These are phyloP conservation scores for Alternaria sp. DNA, from an alignment of 2,329 filamentous ascomycete species.

Conservation along the genomic window DNA sequence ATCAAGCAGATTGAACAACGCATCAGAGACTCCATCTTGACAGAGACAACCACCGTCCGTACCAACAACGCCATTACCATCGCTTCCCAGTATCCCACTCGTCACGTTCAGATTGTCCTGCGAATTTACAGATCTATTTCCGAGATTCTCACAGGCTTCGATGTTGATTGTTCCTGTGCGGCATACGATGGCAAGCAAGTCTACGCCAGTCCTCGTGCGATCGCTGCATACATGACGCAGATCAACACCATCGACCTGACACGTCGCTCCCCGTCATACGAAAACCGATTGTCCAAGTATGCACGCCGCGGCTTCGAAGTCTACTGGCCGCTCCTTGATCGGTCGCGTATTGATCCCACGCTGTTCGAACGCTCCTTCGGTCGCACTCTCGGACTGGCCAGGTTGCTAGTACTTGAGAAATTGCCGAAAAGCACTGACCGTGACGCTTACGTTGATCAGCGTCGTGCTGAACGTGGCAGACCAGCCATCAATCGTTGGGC, in stretches of 20 bases:
- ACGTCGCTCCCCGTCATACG: constrained; percentile 83
- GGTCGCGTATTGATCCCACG: constrained; percentile 79
- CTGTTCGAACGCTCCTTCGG: constrained; percentile 84
- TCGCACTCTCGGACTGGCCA: constrained; percentile 76
- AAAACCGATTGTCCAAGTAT: constrained; percentile 83
- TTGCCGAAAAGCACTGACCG: constrained; percentile 73
- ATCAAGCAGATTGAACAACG: constrained; percentile 80
- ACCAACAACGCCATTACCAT: constrained; percentile 91
- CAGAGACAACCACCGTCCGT: constrained; percentile 82
- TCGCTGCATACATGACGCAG: constrained; percentile 82
- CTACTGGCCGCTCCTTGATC: constrained; percentile 77
- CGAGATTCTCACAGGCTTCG: constrained; percentile 86
- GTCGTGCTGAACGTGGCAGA: constrained; percentile 74
- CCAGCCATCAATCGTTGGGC: constrained; percentile 59
- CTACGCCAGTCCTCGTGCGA: constrained; percentile 76
- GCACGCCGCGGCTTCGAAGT: constrained; percentile 84
- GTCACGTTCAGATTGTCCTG: constrained; percentile 85
- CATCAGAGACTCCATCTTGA: constrained; percentile 78
- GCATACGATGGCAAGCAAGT: constrained; percentile 84
- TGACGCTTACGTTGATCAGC: constrained; percentile 72
- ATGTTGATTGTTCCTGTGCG: constrained; percentile 83
- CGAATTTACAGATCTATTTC: constrained; percentile 84
- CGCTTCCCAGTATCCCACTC: constrained; percentile 80
- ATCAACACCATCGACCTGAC: constrained; percentile 80
- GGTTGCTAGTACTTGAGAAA: constrained; percentile 79